Conservation (phyloP, 495 filamentous ascomycete genomes). For the Chaetomium fimeti region DNA sequence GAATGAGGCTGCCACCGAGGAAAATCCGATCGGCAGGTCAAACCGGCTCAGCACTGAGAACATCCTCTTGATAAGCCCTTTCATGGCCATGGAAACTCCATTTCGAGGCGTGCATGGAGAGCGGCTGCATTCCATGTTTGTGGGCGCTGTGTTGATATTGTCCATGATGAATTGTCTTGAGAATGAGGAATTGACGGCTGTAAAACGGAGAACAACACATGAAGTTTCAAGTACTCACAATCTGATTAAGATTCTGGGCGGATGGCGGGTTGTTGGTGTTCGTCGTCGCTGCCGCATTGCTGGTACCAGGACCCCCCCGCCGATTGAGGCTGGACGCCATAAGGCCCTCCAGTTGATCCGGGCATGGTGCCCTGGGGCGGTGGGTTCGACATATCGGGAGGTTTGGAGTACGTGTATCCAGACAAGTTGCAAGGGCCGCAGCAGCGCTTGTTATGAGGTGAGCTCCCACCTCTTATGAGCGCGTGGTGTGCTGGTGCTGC, state of each 20-base stretch:
- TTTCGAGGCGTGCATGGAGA: too few relatives aligned
- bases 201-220: background rate
- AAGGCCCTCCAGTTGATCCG: conserved; percentile 23
- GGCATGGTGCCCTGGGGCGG: conserved; percentile 20
- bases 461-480: background rate
- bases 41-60: background rate
- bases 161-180: too few relatives aligned
- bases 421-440: background rate
- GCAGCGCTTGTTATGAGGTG: background rate
- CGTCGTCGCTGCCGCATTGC: conserved; percentile 33
- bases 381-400: conserved; percentile 29
- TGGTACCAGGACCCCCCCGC: conserved; percentile 26
- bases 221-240: conserved; percentile 54
- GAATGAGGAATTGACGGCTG: too few relatives aligned
- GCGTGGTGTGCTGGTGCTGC: conserved; percentile 1
- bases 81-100: too few relatives aligned
- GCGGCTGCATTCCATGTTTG: too few relatives aligned
- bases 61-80: too few relatives aligned
- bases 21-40: background rate
- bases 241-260: conserved; percentile 90
- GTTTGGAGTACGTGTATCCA: background rate
- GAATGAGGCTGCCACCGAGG: background rate
- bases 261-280: conserved; percentile 54
- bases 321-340: conserved; percentile 31
- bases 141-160: too few relatives aligned